Conservation (phyloP, 192 early-diverging fungal genomes). For the Anaeromyces robustus region DNA sequence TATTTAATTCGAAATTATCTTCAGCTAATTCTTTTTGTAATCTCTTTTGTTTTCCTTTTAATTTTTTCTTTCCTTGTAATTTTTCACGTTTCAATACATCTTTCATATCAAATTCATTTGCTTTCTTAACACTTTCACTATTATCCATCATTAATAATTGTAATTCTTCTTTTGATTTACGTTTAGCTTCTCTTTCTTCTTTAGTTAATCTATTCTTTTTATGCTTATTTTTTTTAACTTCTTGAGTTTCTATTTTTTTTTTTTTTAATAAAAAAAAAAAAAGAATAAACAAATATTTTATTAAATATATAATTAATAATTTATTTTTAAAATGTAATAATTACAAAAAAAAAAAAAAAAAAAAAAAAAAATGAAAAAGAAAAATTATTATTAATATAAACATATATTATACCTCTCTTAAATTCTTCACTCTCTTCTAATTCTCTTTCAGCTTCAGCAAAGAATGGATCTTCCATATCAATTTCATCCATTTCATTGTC, state of each 20-base stretch:
- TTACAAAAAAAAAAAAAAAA: no score
- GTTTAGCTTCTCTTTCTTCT: conserved; percentile 5
- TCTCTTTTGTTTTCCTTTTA: conserved; percentile 24
- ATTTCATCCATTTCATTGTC: conserved; percentile 35
- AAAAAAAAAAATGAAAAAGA: no score
- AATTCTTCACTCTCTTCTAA: conserved; percentile 24
- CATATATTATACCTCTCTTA: neutral
- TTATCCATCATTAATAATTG: conserved; percentile 68
- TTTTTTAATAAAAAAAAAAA: no score
- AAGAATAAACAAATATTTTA: no score
- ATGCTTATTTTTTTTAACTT: neutral
- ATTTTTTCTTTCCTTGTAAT: conserved; percentile 22
- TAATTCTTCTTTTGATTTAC: conserved; percentile 53
- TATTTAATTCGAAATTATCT: conserved; percentile 79
- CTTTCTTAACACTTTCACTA: conserved; percentile 18
- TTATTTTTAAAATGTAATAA: no score
- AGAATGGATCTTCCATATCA: conserved; percentile 25
- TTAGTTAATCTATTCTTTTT: conserved; percentile 3
- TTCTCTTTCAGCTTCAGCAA: conserved; percentile 17
- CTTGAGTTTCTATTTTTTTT: neutral
- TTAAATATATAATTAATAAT: no score
- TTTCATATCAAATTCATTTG: conserved; percentile 76
- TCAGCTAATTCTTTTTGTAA: conserved; percentile 34
- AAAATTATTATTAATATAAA: neutral
- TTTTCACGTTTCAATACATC: conserved; percentile 77